Percentiles rank a stretch among this genome's conserved stretches.
Conservation (phyloP, 495 filamentous ascomycete species). For the Rostrohypoxylon terebratum region DNA sequence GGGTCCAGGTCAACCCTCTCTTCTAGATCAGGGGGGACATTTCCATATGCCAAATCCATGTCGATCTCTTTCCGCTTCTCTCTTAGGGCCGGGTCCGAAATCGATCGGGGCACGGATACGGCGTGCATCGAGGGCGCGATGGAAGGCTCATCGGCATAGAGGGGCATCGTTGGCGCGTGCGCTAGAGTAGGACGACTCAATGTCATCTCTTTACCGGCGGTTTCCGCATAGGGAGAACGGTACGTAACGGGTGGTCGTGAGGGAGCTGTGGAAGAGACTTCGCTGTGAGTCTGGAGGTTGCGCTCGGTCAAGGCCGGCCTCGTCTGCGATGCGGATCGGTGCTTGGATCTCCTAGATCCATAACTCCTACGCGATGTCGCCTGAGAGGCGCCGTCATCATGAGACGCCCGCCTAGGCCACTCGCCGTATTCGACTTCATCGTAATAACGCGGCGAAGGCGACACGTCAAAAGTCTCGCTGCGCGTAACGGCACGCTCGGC, state of each 20-base stretch:
- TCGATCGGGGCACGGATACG: constrained; percentile 52
- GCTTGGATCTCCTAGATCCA: constrained; percentile 46
- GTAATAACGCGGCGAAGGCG: constrained; percentile 42
- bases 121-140: constrained; percentile 38
- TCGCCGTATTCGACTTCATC: constrained; percentile 40
- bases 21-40: constrained; percentile 67
- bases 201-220: constrained; percentile 53
- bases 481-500: constrained; percentile 66
- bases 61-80: constrained; percentile 73
- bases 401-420: constrained; percentile 45
- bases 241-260: constrained; percentile 56
- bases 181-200: constrained; percentile 53
- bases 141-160: constrained; percentile 28
- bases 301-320: constrained; percentile 54
- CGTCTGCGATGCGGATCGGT: constrained; percentile 43
- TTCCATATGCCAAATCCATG: constrained; percentile 89
- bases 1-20: constrained; percentile 57
- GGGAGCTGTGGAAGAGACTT: constrained; percentile 57
- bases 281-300: constrained; percentile 59
- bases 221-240: constrained; percentile 57
- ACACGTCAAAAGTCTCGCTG: constrained; percentile 58
- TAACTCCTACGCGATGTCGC: constrained; percentile 53
- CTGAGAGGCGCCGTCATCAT: constrained; percentile 55
- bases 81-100: constrained; percentile 55
- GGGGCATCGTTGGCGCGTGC: constrained; percentile 47